A percentile compares a stretch with the other conserved stretches of the same genome.
These are phyloP conservation scores for Puccinia horiana DNA, from an alignment of 1,284 basidiomycete species.

Conservation along the genomic window DNA sequence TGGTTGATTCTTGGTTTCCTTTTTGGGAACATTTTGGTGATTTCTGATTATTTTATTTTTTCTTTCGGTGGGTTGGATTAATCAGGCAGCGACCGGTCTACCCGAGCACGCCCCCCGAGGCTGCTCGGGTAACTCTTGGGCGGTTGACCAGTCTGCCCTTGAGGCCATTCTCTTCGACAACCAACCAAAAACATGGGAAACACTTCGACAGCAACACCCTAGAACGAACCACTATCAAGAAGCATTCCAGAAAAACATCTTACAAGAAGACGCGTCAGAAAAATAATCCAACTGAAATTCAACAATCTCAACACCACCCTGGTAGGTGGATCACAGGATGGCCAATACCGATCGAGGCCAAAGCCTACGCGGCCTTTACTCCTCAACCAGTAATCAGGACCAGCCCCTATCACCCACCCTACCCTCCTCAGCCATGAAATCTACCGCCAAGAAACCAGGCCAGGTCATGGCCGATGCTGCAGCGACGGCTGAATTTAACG, in stretches of 20 bases:
- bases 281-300: too few relatives aligned
- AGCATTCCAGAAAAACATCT: too few relatives aligned
- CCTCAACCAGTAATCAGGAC: conserved; percentile 20
- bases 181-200: background rate
- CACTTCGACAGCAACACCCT: background rate
- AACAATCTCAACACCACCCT: background rate
- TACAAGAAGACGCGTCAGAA: too few relatives aligned
- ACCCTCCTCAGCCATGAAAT: conserved; percentile 41
- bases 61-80: too few relatives aligned
- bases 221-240: background rate
- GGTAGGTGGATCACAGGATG: conserved; percentile 6
- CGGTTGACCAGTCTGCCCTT: too few relatives aligned
- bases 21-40: too few relatives aligned
- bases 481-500: conserved; percentile 88
- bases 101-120: too few relatives aligned
- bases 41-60: too few relatives aligned
- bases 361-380: conserved; percentile 42
- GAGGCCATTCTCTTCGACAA: too few relatives aligned
- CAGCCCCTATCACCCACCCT: conserved; percentile 29
- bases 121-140: background rate
- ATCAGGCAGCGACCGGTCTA: too few relatives aligned
- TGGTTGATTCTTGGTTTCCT: too few relatives aligned
- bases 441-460: conserved; percentile 51
- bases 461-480: conserved; percentile 65
- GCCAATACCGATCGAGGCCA: conserved; percentile 37